Evolutionary conservation across 2,329 filamentous ascomycete species (phyloP).

Genomic region (Microdochium nivale): DNA sequence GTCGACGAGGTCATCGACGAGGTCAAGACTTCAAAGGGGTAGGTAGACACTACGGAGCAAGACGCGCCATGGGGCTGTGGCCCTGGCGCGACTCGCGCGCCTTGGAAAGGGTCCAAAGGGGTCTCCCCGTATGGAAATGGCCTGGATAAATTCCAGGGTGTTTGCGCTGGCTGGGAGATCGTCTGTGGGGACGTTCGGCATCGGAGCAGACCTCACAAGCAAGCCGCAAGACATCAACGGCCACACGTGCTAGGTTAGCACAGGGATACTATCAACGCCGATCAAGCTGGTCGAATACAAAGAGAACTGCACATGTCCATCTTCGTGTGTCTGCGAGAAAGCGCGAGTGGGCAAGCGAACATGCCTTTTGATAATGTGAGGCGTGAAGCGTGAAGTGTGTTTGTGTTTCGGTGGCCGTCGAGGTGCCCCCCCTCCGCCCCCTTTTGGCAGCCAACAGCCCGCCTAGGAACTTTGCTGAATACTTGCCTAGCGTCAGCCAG

Average conservation of each 20-base stretch:
- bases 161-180: background rate
- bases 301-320: too few relatives aligned
- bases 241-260: background rate
- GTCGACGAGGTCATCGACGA: background rate
- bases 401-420: background rate
- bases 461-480: too few relatives aligned
- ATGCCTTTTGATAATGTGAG: too few relatives aligned
- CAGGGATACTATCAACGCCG: background rate
- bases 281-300: too few relatives aligned
- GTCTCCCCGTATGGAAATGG: background rate
- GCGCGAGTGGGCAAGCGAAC: too few relatives aligned
- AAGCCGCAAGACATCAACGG: background rate
- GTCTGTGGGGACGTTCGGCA: background rate
- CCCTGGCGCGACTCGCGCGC: background rate
- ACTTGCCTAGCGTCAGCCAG: background rate
- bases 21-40: background rate
- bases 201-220: too few relatives aligned
- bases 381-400: too few relatives aligned
- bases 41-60: background rate
- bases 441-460: too few relatives aligned
- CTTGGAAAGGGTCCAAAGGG: background rate
- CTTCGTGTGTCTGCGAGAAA: too few relatives aligned
- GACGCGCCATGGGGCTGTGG: background rate
- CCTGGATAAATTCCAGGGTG: background rate
- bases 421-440: too few relatives aligned